Percentiles rank a stretch among this genome's conserved stretches.
Evolutionary conservation across 1,284 basidiomycete species (phyloP).

Genomic region (Termitomyces sp.): DNA sequence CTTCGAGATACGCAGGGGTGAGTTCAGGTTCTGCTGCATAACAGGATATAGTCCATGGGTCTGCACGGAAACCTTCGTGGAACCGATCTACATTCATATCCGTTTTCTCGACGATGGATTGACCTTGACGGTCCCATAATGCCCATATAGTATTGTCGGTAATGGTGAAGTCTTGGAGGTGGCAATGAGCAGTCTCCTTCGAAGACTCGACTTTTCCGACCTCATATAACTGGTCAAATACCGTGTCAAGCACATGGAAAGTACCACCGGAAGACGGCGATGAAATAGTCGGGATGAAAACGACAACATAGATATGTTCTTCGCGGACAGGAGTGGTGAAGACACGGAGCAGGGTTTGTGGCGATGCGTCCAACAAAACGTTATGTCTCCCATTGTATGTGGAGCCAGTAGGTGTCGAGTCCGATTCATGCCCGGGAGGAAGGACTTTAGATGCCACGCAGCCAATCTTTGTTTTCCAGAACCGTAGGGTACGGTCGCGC

Average conservation of each 20-base stretch:
- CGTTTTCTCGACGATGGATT: conserved; percentile 61
- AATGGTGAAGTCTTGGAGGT: conserved; percentile 71
- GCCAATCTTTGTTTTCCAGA: conserved; percentile 74
- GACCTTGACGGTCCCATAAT: conserved; percentile 75
- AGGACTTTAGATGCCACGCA: conserved; percentile 61
- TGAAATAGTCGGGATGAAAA: conserved; percentile 61
- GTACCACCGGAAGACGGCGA: conserved; percentile 62
- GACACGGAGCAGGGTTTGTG: conserved; percentile 57
- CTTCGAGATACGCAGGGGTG: conserved; percentile 84
- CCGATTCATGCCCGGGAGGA: conserved; percentile 34
- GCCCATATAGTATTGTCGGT: conserved; percentile 50
- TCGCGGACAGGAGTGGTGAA: conserved; percentile 41
- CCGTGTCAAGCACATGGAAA: conserved; percentile 59
- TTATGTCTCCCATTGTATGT: conserved; percentile 33
- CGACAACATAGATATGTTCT: conserved; percentile 51
- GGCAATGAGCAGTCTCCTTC: conserved; percentile 54
- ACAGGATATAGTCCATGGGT: conserved; percentile 49
- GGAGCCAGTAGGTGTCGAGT: conserved; percentile 25
- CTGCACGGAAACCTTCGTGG: conserved; percentile 25
- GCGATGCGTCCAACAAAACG: conserved; percentile 50
- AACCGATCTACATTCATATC: conserved; percentile 37
- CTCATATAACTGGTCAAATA: conserved; percentile 51
- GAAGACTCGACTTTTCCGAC: conserved; percentile 57
- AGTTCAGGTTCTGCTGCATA: conserved; percentile 68
- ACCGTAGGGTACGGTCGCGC: conserved; percentile 78